Evolutionary conservation across 768 basidiomycete species (phyloP).

Genomic region (Flagelloscypha sp.): DNA sequence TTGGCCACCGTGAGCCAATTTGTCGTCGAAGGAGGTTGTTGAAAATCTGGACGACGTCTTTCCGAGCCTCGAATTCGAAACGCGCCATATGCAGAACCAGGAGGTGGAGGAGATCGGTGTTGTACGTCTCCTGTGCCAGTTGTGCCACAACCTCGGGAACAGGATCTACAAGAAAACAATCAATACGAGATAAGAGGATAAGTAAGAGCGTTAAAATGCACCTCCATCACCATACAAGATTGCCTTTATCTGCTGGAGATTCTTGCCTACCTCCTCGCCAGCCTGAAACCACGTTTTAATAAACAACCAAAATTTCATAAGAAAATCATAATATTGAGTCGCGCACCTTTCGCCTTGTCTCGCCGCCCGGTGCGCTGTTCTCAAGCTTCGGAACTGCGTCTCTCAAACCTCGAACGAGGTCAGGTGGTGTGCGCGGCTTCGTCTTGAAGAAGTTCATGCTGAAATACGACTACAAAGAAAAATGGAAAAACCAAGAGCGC

Average conservation of each 20-base stretch:
- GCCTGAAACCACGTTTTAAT: slow-evolving; percentile 40
- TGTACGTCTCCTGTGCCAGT: slow-evolving; percentile 93
- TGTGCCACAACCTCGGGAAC: slow-evolving; percentile 87
- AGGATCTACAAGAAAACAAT: slow-evolving; percentile 44
- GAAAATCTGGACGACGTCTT: slow-evolving; percentile 80
- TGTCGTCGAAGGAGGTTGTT: slow-evolving; percentile 85
- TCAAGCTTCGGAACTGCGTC: slow-evolving; percentile 79
- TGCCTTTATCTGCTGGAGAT: slow-evolving; percentile 82
- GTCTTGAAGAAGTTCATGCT: slow-evolving; percentile 95
- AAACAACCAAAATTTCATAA: slow-evolving; percentile 5
- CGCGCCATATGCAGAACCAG: slow-evolving; percentile 76
- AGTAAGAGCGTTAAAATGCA: slow-evolving; percentile 23
- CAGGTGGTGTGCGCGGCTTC: slow-evolving; percentile 79
- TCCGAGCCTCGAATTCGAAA: slow-evolving; percentile 91
- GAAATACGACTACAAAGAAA: too few relatives aligned
- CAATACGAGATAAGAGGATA: slow-evolving; percentile 2
- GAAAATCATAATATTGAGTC: slow-evolving; percentile 1
- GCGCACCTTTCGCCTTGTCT: slow-evolving; percentile 72
- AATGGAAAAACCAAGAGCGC: too few relatives aligned
- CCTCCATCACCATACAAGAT: slow-evolving; percentile 86
- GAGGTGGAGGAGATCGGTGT: slow-evolving; percentile 74
- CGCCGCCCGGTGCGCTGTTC: slow-evolving; percentile 60
- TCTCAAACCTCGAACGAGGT: slow-evolving; percentile 73
- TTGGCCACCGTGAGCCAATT: slow-evolving; percentile 92
- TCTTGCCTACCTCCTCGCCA: slow-evolving; percentile 82